phyloP scores from a whole-genome alignment of 2,329 filamentous ascomycete species.

The Fusarium torreyae region DNA sequence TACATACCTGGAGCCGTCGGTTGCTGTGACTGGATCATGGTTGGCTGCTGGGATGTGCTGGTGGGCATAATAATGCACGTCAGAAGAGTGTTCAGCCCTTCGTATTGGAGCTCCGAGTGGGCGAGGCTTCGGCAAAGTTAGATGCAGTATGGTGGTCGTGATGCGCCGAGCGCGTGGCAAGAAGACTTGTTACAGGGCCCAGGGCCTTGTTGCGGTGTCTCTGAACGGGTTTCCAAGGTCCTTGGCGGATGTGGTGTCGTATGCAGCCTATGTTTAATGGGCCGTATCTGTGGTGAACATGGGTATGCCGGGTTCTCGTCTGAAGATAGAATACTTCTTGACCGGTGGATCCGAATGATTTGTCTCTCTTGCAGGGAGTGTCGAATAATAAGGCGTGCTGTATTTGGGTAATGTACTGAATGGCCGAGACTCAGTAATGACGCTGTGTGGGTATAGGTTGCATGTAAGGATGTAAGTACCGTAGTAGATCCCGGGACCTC shows the following conservation, averaged over 20 bases:
- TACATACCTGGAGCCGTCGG: conserved; percentile 47
- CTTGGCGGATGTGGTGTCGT: conserved; percentile 28
- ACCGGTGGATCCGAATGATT: conserved; percentile 27
- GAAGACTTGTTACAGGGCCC: conserved; percentile 16
- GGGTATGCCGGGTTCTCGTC: conserved; percentile 23
- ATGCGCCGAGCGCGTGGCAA: conserved; percentile 20
- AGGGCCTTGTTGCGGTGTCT: conserved; percentile 16
- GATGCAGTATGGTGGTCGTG: conserved; percentile 15
- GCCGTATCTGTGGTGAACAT: conserved; percentile 21
- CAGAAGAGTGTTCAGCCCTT: conserved; percentile 29
- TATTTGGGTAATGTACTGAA: too few species aligned
- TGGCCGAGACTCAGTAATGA: background rate
- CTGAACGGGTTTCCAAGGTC: conserved; percentile 21
- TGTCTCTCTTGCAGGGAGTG: conserved; percentile 29
- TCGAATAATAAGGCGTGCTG: background rate
- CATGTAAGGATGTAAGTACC: conserved; percentile 13
- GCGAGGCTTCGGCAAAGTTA: conserved; percentile 18
- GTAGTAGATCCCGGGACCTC: background rate
- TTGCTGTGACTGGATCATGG: conserved; percentile 49
- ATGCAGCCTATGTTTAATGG: conserved; percentile 24
- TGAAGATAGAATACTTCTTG: conserved; percentile 26
- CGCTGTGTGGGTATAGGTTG: conserved; percentile 27
- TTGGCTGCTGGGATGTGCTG: conserved; percentile 43
- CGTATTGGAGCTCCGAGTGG: conserved; percentile 37
- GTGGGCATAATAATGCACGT: conserved; percentile 38